These are phyloP conservation scores for Angomonas deanei DNA, from an alignment of 208 protist species.

Conservation along the genomic window DNA sequence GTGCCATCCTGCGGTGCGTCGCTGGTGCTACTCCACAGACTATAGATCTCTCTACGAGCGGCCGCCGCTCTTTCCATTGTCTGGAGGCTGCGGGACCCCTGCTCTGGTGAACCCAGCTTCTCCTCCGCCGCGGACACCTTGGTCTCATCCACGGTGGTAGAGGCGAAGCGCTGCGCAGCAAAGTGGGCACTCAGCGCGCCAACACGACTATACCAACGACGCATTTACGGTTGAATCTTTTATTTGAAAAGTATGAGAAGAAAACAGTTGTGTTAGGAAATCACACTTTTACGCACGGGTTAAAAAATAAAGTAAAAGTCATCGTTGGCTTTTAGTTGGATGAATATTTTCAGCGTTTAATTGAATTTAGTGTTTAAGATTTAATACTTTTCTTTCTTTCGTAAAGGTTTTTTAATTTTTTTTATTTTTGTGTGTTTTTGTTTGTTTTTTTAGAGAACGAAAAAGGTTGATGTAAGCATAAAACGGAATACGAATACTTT, in stretches of 20 bases:
- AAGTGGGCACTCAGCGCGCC: no score
- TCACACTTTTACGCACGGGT: no score
- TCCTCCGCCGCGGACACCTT: neutral
- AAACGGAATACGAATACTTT: no score
- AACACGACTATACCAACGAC: no score
- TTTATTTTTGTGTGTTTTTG: neutral
- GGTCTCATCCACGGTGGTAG: neutral
- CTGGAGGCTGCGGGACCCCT: neutral
- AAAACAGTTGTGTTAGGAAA: no score
- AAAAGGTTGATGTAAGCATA: neutral
- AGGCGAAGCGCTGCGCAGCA: neutral
- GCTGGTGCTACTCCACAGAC: conserved; percentile 38
- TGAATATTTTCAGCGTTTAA: no score
- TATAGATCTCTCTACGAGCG: conserved; percentile 66
- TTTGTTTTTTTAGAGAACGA: neutral
- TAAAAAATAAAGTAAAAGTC: no score
- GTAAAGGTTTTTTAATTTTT: neutral
- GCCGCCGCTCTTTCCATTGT: conserved; percentile 68
- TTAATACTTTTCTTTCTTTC: neutral
- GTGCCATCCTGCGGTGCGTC: conserved; percentile 1
- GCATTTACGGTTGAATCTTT: no score
- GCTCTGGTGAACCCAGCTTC: neutral
- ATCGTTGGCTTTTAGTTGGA: no score
- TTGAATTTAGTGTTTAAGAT: neutral
- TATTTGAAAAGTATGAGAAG: no score